phyloP scores from a whole-genome alignment of 2,329 filamentous ascomycete species.

The Neonectria hederae region DNA sequence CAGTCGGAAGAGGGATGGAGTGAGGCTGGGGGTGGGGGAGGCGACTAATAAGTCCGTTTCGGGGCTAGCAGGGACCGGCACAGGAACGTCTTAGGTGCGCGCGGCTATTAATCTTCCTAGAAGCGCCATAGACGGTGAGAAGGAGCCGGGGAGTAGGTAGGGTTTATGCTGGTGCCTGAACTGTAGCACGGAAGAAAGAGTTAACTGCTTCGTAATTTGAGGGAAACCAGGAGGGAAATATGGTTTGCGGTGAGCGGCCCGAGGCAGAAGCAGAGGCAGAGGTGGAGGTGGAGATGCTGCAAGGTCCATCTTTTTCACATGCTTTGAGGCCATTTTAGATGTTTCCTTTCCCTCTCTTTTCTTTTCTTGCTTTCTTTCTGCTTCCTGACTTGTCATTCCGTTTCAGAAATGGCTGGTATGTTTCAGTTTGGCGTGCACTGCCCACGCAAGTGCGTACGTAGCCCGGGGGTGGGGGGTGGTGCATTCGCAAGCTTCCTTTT shows the following conservation, averaged over 20 bases:
- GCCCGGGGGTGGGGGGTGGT: neutral
- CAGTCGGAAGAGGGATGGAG: neutral
- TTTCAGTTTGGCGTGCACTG: neutral
- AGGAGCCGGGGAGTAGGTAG: neutral
- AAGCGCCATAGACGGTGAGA: conserved; percentile 25
- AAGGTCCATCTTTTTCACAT: neutral
- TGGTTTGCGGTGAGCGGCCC: neutral
- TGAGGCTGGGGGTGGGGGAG: neutral
- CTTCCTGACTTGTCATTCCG: neutral
- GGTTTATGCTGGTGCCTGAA: neutral
- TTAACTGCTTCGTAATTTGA: no score
- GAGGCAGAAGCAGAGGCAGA: neutral
- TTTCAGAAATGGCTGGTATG: neutral
- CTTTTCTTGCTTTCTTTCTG: neutral
- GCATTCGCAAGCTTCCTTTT: neutral
- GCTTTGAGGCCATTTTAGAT: neutral
- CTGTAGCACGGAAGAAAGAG: neutral
- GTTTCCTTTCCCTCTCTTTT: neutral
- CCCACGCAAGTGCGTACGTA: conserved; percentile 5
- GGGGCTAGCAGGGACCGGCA: neutral
- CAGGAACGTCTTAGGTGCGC: conserved; percentile 2
- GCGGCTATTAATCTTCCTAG: conserved; percentile 29
- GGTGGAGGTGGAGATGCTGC: no score
- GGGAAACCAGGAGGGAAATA: neutral
- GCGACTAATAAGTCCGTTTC: no score